phyloP scores from a whole-genome alignment of 78 protist species.

The Polysphondylium violaceum region DNA sequence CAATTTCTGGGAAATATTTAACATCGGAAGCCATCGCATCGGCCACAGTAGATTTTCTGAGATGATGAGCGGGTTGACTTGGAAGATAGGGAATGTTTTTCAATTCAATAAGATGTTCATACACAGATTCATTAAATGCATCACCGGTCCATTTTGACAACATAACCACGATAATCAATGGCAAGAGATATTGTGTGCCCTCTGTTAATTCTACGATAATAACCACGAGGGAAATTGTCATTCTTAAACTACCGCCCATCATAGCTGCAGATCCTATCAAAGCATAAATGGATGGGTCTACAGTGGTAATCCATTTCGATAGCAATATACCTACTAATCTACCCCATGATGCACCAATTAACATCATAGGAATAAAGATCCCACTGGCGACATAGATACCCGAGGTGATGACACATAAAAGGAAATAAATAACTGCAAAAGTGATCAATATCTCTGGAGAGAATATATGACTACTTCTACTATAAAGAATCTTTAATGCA shows the following conservation, averaged over 20 bases:
- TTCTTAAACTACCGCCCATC: constrained; percentile 92
- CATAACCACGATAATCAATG: constrained; percentile 87
- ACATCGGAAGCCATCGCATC: constrained; percentile 73
- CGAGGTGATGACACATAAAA: constrained; percentile 1
- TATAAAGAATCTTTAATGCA: constrained; percentile 71
- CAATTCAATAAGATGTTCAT: constrained; percentile 83
- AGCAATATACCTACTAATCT: constrained; percentile 64
- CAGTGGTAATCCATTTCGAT: neutral
- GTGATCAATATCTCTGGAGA: neutral
- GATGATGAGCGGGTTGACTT: constrained; percentile 72
- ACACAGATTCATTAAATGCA: constrained; percentile 80
- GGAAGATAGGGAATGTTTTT: constrained; percentile 89
- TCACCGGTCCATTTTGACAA: constrained; percentile 87
- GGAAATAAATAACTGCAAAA: constrained; percentile 25
- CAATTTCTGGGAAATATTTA: constrained; percentile 56
- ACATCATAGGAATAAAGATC: constrained; percentile 86
- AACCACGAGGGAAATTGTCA: constrained; percentile 91
- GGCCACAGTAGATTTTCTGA: constrained; percentile 52
- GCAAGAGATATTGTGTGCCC: constrained; percentile 79
- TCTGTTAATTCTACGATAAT: constrained; percentile 89
- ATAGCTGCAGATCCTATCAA: constrained; percentile 92
- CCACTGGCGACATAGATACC: constrained; percentile 78
- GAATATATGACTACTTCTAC: constrained; percentile 15
- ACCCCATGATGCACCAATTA: constrained; percentile 85
- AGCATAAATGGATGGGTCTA: constrained; percentile 87